Conservation (phyloP, 2,329 filamentous ascomycete genomes). For the Alternaria brassicae region DNA sequence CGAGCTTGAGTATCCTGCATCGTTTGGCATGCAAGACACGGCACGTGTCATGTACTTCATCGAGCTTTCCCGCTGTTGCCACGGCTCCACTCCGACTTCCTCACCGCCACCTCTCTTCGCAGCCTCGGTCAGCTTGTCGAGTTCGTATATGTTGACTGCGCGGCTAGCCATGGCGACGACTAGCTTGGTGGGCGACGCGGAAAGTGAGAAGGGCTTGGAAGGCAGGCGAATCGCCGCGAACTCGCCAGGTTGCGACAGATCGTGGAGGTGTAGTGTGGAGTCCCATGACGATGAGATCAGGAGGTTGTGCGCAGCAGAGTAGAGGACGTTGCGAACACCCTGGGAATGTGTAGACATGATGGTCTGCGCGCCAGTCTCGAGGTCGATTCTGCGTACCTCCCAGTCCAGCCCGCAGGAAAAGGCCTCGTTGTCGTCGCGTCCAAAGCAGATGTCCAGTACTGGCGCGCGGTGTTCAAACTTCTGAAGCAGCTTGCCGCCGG, state of each 20-base stretch:
- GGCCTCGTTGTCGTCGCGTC: constrained; percentile 79
- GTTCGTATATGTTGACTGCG: constrained; percentile 93
- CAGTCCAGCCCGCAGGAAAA: constrained; percentile 88
- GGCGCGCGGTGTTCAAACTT: constrained; percentile 84
- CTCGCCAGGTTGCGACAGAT: constrained; percentile 61
- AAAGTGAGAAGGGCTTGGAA: constrained; percentile 88
- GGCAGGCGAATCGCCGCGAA: constrained; percentile 75
- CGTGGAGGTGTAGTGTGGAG: constrained; percentile 84
- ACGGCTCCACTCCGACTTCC: constrained; percentile 70
- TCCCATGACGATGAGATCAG: constrained; percentile 95
- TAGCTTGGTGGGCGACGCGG: constrained; percentile 78
- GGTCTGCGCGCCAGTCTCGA: constrained; percentile 74
- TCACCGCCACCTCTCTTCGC: constrained; percentile 29
- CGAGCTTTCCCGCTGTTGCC: constrained; percentile 92
- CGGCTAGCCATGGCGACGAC: constrained; percentile 96
- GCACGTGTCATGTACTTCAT: constrained; percentile 95
- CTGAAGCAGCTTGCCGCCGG: constrained; percentile 69
- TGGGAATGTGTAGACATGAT: constrained; percentile 79
- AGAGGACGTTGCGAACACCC: constrained; percentile 83
- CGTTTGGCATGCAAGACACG: constrained; percentile 95
- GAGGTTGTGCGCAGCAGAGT: constrained; percentile 75
- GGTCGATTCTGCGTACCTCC: constrained; percentile 81
- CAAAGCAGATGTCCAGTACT: constrained; percentile 91
- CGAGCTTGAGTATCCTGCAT: constrained; percentile 88
- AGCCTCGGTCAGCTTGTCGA: constrained; percentile 66